Percentiles rank a stretch among this genome's conserved stretches.
Conservation (phyloP, 129 eudicot species). For the Artemisia annua region DNA sequence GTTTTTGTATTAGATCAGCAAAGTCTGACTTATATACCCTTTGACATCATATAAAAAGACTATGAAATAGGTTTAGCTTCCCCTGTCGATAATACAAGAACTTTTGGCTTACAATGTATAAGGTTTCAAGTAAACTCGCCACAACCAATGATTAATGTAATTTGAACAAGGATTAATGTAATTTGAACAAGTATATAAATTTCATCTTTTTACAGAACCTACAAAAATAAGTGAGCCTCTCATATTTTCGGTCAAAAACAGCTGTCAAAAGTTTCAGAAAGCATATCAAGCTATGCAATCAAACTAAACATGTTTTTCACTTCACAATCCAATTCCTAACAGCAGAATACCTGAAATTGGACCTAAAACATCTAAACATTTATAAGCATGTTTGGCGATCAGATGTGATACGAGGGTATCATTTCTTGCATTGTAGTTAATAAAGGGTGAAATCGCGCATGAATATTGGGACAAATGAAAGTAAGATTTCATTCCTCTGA, state of each 20-base stretch:
- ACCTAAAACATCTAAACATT: not conserved
- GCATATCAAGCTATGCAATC: not conserved
- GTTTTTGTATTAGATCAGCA: no score
- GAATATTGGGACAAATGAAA: not conserved
- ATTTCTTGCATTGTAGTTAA: not conserved
- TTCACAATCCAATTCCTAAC: not conserved
- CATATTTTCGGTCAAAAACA: not conserved
- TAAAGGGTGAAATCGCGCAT: not conserved
- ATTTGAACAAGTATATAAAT: no score
- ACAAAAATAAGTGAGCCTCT: no score
- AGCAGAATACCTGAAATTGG: not conserved
- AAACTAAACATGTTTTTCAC: not conserved
- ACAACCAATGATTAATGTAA: no score
- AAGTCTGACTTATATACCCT: no score
- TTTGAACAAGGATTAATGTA: no score
- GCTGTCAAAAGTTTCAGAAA: constrained; percentile 12
- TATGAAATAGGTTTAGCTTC: constrained; percentile 1
- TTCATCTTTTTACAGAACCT: not conserved
- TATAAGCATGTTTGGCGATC: not conserved
- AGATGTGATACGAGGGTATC: not conserved
- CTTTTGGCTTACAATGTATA: not conserved
- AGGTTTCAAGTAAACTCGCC: not conserved
- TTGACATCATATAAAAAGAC: no score
- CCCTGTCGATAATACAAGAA: not conserved
- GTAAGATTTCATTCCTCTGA: constrained; percentile 1